Base-by-base conservation (phyloP, 352 stramenopile genomes). In the Blastocystis sp. region DNA sequence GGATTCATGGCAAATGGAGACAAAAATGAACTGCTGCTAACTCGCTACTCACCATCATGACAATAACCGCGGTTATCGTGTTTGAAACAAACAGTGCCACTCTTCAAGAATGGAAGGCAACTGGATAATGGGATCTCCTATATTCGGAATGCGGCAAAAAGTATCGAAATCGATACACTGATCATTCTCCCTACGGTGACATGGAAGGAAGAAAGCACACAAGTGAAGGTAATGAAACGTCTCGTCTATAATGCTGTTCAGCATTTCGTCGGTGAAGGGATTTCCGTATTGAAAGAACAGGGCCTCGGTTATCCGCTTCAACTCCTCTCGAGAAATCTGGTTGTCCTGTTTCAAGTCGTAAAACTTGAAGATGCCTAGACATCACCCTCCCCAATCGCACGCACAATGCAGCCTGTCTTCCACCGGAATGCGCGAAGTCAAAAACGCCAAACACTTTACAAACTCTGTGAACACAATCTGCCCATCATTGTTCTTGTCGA, bases 401-500 rank as follows among this genome's bases (percentile, higher is more conserved):
- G 4, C 43, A 84, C 74, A 84, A 14, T 84, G 74, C 10, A 84
- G 19, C 19, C 74, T 28, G 3, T 84, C 74, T 19, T 84, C 74
- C n/a, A 57, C 34, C 3, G 74, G 52, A 19, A 48, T 24, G 45
- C 74, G 54, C 6, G 74, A 84, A 7, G 74, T 84, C 54, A 84
- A 52, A 43, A 84, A 84, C 3, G 74, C 48, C 7, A 84, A 40
- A 64, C 74, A 84, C 52, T 45, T 66, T 48, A 84, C 54, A 84
- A 84, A 84, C 74, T 84, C 74, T 6, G 74, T 66, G 28, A 84
- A 84, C 57, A 84, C 74, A 24, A 84, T 84, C 34, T 84, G 74
- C 19, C 74, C 74, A 70, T 84, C 74, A 70, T 43, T 84, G 61
- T 84, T 84, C 74, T 84, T 84, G 48, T 84, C 74, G 52, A 84